Evolutionary conservation across 176 grass and related monocot genomes (phyloP).

Genomic region (Oryza meyeriana): DNA sequence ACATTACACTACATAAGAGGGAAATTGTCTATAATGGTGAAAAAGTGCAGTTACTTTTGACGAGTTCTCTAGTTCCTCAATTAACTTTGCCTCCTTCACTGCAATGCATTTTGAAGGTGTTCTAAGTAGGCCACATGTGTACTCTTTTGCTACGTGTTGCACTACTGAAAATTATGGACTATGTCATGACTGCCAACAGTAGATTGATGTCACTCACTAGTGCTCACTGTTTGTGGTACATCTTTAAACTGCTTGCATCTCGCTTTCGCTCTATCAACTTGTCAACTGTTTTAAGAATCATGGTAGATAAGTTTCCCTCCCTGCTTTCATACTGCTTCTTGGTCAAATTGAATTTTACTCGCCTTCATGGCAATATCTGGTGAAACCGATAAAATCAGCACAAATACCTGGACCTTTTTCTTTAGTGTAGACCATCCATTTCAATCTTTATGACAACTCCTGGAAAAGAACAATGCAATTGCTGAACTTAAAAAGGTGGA

Average conservation of each 20-base stretch:
- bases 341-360: not conserved
- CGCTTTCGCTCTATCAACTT: not conserved
- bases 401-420: not conserved
- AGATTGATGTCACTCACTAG: not conserved
- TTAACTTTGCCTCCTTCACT: not conserved
- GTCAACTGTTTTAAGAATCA: conserved; percentile 2
- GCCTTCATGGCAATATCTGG: not conserved
- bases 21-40: not conserved
- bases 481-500: not conserved
- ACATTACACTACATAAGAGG: not conserved
- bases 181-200: not conserved
- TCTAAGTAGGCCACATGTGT: not conserved
- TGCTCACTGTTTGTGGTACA: not conserved
- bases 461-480: not conserved
- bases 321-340: not conserved
- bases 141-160: not conserved
- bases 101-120: not conserved
- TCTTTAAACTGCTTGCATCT: not conserved
- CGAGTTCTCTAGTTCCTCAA: not conserved
- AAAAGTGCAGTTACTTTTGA: not conserved
- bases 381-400: not conserved
- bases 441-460: not conserved
- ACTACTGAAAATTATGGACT: not conserved
- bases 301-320: not conserved
- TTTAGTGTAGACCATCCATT: not conserved